Conservation (phyloP, 495 filamentous ascomycete species). For the Xylaria palmicola region DNA sequence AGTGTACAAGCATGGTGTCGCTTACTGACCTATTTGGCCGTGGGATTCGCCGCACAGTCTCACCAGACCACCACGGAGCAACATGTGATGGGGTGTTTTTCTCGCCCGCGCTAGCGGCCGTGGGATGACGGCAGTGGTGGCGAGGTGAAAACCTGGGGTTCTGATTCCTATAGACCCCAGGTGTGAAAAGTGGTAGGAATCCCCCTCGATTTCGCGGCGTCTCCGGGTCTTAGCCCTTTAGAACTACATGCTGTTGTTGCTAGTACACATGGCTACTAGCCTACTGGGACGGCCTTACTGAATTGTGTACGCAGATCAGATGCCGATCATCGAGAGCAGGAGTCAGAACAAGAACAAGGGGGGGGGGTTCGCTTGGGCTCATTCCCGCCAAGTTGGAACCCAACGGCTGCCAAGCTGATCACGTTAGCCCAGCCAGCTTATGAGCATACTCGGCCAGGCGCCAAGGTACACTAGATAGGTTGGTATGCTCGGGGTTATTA, state of each 20-base stretch:
- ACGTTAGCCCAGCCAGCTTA: neutral
- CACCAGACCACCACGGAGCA: neutral
- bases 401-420: conserved; percentile 6
- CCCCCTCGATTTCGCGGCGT: conserved; percentile 5
- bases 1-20: neutral
- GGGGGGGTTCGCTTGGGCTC: too few relatives aligned
- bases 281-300: neutral
- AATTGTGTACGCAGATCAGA: too few relatives aligned
- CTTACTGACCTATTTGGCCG: neutral
- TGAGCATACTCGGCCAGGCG: neutral
- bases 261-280: neutral
- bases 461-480: neutral
- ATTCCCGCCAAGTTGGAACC: conserved; percentile 7
- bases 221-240: neutral
- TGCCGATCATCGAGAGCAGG: neutral
- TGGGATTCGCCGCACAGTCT: neutral
- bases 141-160: conserved; percentile 1
- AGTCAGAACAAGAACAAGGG: neutral
- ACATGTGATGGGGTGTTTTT: conserved; percentile 1
- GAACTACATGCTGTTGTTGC: conserved; percentile 5
- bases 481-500: neutral
- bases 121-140: conserved; percentile 5
- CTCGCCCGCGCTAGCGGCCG: neutral
- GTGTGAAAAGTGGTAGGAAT: neutral
- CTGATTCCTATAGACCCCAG: neutral